Evolutionary conservation across 108 stramenopile genomes (phyloP).

Genomic region (Epipyxis sp.): DNA sequence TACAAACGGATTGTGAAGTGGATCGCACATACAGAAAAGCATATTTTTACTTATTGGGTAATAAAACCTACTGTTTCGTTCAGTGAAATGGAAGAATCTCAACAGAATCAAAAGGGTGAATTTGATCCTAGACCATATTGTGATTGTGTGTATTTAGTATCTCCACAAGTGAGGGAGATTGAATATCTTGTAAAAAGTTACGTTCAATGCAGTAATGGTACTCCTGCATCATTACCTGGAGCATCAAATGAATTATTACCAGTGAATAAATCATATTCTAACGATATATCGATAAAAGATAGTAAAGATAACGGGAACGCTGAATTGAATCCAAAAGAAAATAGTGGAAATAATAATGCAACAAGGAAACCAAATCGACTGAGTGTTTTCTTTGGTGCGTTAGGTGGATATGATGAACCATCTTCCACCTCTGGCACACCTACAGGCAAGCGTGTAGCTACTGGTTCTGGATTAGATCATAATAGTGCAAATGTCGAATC

Average conservation of each 20-base stretch:
- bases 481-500: not conserved
- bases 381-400: not conserved
- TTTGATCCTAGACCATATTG: not conserved
- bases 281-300: not conserved
- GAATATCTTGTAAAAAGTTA: slow-evolving; percentile 20
- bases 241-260: not conserved
- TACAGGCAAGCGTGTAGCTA: no score
- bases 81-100: slow-evolving; percentile 7
- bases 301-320: not conserved
- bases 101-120: not conserved
- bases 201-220: not conserved
- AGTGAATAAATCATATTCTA: not conserved
- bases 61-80: not conserved
- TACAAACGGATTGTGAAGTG: slow-evolving; percentile 14
- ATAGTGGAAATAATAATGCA: not conserved
- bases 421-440: not conserved
- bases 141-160: slow-evolving; percentile 33
- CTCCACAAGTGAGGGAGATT: slow-evolving; percentile 7
- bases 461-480: not conserved
- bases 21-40: not conserved
- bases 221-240: not conserved
- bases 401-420: not conserved
- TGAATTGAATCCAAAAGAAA: not conserved
- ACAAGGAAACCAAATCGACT: not conserved
- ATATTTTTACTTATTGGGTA: slow-evolving; percentile 31